Conservation (phyloP, 2,329 filamentous ascomycete species). For the Ustulina deusta region DNA sequence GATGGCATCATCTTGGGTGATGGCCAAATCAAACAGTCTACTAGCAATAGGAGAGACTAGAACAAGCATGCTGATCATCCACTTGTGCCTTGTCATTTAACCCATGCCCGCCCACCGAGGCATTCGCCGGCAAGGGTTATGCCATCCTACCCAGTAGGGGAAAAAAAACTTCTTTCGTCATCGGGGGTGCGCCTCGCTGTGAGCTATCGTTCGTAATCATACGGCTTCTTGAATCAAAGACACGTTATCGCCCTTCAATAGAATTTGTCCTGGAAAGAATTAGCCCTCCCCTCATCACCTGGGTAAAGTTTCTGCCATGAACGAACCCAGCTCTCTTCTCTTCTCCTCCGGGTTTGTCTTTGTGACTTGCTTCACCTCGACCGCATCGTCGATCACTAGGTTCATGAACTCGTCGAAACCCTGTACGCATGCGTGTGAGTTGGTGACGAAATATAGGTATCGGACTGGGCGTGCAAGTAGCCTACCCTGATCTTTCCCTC, state of each 20-base stretch:
- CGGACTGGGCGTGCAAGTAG: constrained; percentile 31
- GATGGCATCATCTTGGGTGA: constrained; percentile 81
- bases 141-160: constrained; percentile 1
- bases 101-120: constrained; percentile 9
- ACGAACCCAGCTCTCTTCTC: constrained; percentile 80
- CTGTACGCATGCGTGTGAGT: constrained; percentile 58
- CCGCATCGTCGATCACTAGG: constrained; percentile 92
- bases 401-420: constrained; percentile 99
- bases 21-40: constrained; percentile 66
- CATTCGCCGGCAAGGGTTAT: constrained; percentile 3
- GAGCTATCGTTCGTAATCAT: constrained; percentile 45
- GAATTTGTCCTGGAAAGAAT: constrained; percentile 66
- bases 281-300: constrained; percentile 15
- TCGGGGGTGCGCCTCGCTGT: constrained; percentile 33
- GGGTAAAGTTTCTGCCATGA: not conserved
- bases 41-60: constrained; percentile 44
- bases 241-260: constrained; percentile 76
- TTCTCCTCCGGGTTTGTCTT: constrained; percentile 82
- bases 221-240: constrained; percentile 66
- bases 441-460: not conserved
- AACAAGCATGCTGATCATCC: constrained; percentile 39
- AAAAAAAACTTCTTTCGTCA: constrained; percentile 33
- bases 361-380: constrained; percentile 87
- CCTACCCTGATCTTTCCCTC: constrained; percentile 94
- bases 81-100: constrained; percentile 28